phyloP scores from a whole-genome alignment of 202 grass and related monocot genomes.

The Eragrostis tef region DNA sequence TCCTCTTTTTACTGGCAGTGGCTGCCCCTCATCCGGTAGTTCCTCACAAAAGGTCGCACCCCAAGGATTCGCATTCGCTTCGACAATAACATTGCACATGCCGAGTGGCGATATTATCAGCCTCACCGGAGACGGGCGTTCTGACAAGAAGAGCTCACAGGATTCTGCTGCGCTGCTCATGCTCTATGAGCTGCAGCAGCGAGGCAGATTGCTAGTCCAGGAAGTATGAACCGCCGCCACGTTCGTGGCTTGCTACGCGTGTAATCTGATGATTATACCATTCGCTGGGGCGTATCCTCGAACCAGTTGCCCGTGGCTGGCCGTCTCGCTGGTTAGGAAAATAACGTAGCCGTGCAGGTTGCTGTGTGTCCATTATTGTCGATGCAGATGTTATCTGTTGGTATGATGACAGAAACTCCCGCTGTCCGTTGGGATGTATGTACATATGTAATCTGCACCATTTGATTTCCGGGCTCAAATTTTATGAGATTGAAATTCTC shows the following conservation, averaged over 20 bases:
- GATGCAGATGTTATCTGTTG: background rate
- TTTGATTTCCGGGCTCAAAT: background rate
- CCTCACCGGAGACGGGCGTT: slow-evolving; percentile 55
- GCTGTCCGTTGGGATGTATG: background rate
- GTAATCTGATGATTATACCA: background rate
- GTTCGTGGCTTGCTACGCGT: background rate
- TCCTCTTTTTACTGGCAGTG: slow-evolving; percentile 28
- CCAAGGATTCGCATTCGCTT: slow-evolving; percentile 57
- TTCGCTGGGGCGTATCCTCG: background rate
- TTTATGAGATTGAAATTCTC: too few species aligned
- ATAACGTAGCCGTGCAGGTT: slow-evolving; percentile 3
- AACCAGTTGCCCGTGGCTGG: background rate
- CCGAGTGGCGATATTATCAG: slow-evolving; percentile 61
- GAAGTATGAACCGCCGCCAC: slow-evolving; percentile 44
- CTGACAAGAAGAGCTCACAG: slow-evolving; percentile 78
- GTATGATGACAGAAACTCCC: background rate
- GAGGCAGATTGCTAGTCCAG: slow-evolving; percentile 54
- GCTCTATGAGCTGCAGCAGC: slow-evolving; percentile 78
- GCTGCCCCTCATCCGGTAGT: slow-evolving; percentile 17
- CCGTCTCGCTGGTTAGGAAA: background rate
- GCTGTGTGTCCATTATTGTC: background rate
- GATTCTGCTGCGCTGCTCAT: slow-evolving; percentile 76
- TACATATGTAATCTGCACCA: slow-evolving; percentile 11
- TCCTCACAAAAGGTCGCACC: slow-evolving; percentile 29
- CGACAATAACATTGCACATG: slow-evolving; percentile 74